Evolutionary conservation across 2,329 filamentous ascomycete species (phyloP), one percentile per base, ranked within the genome.

Genomic region (Ophiostoma ulmi): DNA sequence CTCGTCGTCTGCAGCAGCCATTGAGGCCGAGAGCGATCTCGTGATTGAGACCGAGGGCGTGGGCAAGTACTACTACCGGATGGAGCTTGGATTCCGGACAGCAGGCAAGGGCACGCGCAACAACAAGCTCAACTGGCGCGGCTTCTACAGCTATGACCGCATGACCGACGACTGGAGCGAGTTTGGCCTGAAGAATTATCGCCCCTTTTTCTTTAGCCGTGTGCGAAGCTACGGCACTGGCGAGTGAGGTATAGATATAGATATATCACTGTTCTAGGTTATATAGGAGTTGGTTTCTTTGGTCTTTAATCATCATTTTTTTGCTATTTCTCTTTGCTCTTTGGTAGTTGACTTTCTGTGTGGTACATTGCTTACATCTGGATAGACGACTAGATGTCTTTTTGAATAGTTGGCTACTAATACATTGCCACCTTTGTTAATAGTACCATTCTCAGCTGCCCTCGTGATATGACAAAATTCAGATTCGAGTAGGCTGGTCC

Each of bases 111-210:
- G 84, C 0, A 81, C 88, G 0, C 88, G 88, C 77, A 97, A 96
- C 76, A 97, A 94, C 73, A 97, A 96, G 80, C 80, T 99, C 68
- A 81, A 83, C 0, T 99, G 95, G 94, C 90, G 91, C 76, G 90
- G 91, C 0, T 97, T 94, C 78, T 97, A 92, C 87, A 94, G 90
- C 81, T 94, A 96, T 78, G 97, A 98, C 78, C 86, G 87, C 75
- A 79, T 97, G 76, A 97, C 93, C 8, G 93, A 97, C 78, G 94
- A 97, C 79, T 95, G 92, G 91, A 92, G 85, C 4, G 90, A 92
- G 80, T 98, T 98, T 79, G 79, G 80, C 17, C 79, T 88, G 55
- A 86, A 84, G 78, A 86, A 90, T 74, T 83, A 88, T 71, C 89
- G 88, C 78, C 83, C 88, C 0, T 91, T 87, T 76, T 87, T 89